Base-by-base conservation (phyloP, 306 rosid species). In the Quercus wislizeni region DNA sequence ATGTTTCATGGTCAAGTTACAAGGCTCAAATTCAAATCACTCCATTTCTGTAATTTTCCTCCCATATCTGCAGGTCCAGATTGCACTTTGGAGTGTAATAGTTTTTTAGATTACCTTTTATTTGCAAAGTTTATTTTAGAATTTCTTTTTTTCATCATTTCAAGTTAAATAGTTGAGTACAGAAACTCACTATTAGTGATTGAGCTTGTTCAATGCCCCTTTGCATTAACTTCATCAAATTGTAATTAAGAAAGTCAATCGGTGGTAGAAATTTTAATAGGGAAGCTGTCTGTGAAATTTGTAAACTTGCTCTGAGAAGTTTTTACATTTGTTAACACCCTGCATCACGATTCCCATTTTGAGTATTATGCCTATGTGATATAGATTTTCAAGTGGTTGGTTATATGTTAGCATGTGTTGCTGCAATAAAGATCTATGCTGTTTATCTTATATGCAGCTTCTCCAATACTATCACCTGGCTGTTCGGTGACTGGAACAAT, bases 401-500 rank as follows among this genome's bases (percentile, higher is more conserved):
- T 20, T 70, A 49, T 51, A 35, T 46, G 63, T 59, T 52, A 63
- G 79, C 43, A 58, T 54, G 68, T 51, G 33, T 52, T 65, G 63
- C 63, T 55, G 69, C 68, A 46, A 83, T 69, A 65, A 20, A 38
- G 57, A 79, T 83, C 62, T 78, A 78, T 12, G 52, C 69, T 75
- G 12, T 78, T 19, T 71, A 20, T 79, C 76, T 77, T 68, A 8
- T 71, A 41, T 80, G 81, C 91, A 91, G 98, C 56, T 73, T 68
- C 68, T 74, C 55, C 80, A 23, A 88, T 46, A 7, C 79, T 82
- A 81, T 75, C 85, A 75, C 84, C 41, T 64, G 97, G 93, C 43
- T 41, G 86, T 55, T 73, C 73, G 62, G 74, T 90, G 75, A 81
- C 41, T 56, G 98, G 97, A 76, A 82, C 89, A 58, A 89, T 94